These are phyloP conservation scores for Alternaria sp. DNA, from an alignment of 2,329 filamentous ascomycete genomes.

Conservation along the genomic window DNA sequence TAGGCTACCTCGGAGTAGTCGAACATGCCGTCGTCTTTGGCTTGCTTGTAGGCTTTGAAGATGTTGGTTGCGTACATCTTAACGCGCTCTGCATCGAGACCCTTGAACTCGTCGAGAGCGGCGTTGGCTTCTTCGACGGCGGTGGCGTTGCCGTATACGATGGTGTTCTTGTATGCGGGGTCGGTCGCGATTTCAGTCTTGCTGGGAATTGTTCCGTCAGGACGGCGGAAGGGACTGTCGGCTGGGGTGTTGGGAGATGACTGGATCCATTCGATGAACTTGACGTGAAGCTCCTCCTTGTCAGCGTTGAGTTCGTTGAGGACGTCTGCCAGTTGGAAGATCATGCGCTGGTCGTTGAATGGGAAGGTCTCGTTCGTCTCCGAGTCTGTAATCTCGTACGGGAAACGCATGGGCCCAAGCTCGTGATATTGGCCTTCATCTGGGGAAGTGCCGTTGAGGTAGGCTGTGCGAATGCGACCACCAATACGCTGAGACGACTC, in stretches of 20 bases:
- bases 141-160: conserved; percentile 15
- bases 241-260: conserved; percentile 58
- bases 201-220: conserved; percentile 19
- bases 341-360: conserved; percentile 65
- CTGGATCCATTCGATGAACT: conserved; percentile 67
- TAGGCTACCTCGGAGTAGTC: conserved; percentile 68
- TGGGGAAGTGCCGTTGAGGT: conserved; percentile 61
- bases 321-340: conserved; percentile 65
- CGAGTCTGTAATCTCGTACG: conserved; percentile 54
- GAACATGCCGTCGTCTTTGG: conserved; percentile 60
- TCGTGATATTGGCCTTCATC: conserved; percentile 70
- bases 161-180: background rate
- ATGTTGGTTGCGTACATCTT: conserved; percentile 52
- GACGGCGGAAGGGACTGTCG: conserved; percentile 17
- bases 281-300: conserved; percentile 52
- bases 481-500: conserved; percentile 65
- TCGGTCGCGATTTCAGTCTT: conserved; percentile 17
- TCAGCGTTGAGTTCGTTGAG: conserved; percentile 65
- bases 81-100: conserved; percentile 7
- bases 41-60: conserved; percentile 58
- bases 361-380: conserved; percentile 59
- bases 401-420: conserved; percentile 68
- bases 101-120: conserved; percentile 21
- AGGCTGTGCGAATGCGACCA: conserved; percentile 67
- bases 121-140: conserved; percentile 18